Base-by-base conservation (phyloP, 805 yeast genomes). In the Saccharomycopsis selenospora region DNA sequence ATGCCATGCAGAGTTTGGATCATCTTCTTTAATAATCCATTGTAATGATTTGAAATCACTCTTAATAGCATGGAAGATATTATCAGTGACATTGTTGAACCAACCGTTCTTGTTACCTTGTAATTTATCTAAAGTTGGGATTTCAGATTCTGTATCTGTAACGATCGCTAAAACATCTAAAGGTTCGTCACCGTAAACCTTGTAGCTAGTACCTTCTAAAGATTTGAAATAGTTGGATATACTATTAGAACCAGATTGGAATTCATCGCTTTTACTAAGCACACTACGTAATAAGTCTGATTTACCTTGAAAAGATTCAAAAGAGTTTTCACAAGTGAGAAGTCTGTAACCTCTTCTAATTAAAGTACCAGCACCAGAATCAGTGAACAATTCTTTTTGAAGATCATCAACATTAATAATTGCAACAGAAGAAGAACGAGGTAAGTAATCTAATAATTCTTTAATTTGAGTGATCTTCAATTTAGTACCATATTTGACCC, bases 401-500 rank as follows among this genome's bases (percentile, higher is more conserved):
- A 93, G 76, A 64, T 93, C 97, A 59, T 86, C 79, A 41, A 93
- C 97, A 57, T 91, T 86, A 59, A 93, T 93, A 64, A 93, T 93
- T 40, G 99, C 99, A 43, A 93, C 99, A 3, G 97, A 89, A 0
- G 97, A 89, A 3, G 97, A 87, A 66, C 98, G 82, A 52, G 99
- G 99, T 64, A 93, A 76, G 64, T 84, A 90, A 69, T 86, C 91
- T 63, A 93, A 77, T 62, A 93, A 76, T 61, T 93, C 99, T 66
- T 87, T 89, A 66, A 93, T 93, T 69, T 93, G 98, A 66, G 85
- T 90, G 65, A 93, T 91, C 73, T 93, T 93, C 65, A 93, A 76
- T 70, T 93, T 93, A 52, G 99, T 93, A 57, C 99, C 99, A 66
- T 91, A 93, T 67, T 93, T 91, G 58, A 93, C 98, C 99, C 99